phyloP scores from a whole-genome alignment of 768 basidiomycete species.

The Agaricus sinodeliciosus region DNA sequence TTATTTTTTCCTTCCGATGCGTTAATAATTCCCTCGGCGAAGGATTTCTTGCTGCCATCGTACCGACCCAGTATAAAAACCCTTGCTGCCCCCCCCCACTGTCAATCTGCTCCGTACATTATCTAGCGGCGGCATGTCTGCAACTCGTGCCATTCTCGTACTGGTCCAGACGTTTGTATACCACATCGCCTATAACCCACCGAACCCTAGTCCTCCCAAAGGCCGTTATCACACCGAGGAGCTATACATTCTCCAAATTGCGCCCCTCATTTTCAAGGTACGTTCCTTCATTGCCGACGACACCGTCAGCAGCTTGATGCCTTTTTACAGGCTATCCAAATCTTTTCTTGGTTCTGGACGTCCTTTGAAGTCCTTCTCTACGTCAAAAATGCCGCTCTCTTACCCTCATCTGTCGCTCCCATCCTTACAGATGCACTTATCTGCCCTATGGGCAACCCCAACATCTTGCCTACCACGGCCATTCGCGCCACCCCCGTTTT shows the following conservation, averaged over 20 bases:
- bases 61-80: slow-evolving; percentile 13
- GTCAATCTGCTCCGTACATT: not conserved
- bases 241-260: slow-evolving; percentile 46
- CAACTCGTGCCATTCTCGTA: slow-evolving; percentile 40
- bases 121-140: slow-evolving; percentile 31
- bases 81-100: not conserved
- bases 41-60: not conserved
- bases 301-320: not conserved
- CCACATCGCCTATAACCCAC: slow-evolving; percentile 47
- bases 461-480: slow-evolving; percentile 19
- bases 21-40: not conserved
- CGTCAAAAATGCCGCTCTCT: slow-evolving; percentile 22
- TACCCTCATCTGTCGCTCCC: slow-evolving; percentile 23
- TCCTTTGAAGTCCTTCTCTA: slow-evolving; percentile 43
- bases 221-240: slow-evolving; percentile 48
- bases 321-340: slow-evolving; percentile 38
- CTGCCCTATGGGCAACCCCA: slow-evolving; percentile 21
- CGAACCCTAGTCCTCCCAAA: slow-evolving; percentile 46
- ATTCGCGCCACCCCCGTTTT: slow-evolving; percentile 36
- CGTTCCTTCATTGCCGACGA: too few species aligned
- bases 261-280: slow-evolving; percentile 51
- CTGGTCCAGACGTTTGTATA: slow-evolving; percentile 43
- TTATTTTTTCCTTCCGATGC: not conserved
- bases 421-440: slow-evolving; percentile 24
- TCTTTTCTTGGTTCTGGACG: slow-evolving; percentile 44